Percentiles rank a stretch among this genome's conserved stretches.
Evolutionary conservation across 164 flowering plant genomes (phyloP).

Genomic region (Sedum album): DNA sequence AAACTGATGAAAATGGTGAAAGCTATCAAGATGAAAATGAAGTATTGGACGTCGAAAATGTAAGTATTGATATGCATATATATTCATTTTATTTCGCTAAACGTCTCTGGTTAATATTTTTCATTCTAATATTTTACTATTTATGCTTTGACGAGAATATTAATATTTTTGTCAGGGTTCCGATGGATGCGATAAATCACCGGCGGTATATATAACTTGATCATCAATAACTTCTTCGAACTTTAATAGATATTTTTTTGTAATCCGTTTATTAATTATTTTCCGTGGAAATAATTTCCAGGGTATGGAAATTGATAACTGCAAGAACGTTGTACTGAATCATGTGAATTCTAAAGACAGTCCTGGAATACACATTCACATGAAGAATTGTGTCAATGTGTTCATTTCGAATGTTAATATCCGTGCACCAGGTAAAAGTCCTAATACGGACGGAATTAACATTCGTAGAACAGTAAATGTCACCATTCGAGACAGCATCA

Average conservation of each 20-base stretch:
- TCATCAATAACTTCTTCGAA: background rate
- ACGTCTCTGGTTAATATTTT: no score
- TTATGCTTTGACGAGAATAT: no score
- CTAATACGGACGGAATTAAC: conserved; percentile 32
- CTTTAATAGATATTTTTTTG: no score
- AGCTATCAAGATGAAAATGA: no score
- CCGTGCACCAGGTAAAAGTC: conserved; percentile 19
- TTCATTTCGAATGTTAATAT: conserved; percentile 14
- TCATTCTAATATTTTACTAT: no score
- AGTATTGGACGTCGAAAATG: no score
- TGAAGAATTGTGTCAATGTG: conserved; percentile 4
- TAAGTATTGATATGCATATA: no score
- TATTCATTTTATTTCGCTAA: no score
- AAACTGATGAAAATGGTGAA: no score
- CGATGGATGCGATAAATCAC: background rate
- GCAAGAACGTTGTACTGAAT: conserved; percentile 11
- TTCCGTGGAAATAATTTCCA: background rate
- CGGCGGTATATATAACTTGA: background rate
- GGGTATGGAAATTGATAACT: conserved; percentile 12
- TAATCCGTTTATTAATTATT: background rate
- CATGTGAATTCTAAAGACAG: conserved; percentile 11
- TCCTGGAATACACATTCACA: conserved; percentile 13
- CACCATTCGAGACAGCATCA: conserved; percentile 3
- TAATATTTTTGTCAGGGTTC: no score
- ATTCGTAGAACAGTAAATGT: conserved; percentile 2